Evolutionary conservation across 495 filamentous ascomycete genomes (phyloP), one percentile per base, ranked within the genome.

Genomic region (Glonium stellatum): DNA sequence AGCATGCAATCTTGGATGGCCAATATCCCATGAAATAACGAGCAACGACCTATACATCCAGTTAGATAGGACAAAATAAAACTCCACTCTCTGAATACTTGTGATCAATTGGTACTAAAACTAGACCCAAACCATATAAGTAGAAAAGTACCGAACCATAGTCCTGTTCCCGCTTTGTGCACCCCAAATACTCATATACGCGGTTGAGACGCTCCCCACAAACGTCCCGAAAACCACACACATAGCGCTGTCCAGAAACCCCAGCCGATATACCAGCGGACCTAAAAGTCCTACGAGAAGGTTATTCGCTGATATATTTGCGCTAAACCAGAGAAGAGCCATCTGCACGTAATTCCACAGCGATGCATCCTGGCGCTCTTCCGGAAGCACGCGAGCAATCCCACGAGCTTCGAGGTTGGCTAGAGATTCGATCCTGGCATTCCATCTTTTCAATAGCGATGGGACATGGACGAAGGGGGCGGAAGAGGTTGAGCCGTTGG

Each of bases 11-110:
- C 59, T 69, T 69, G 10, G 63, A 59, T 10, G 67, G 67, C 53
- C 51, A 66, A 35, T 59, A 67, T 18, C 67, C 67, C 67, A 69
- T 66, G 35, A 59, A 55, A 37, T 64, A 69, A 35, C 59, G 55
- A 21, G 60, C 64, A 11, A 69, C 49, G 53, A 58, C 56, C 57
- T 67, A 54, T 8, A 60, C 63, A 8, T 64, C 56, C n/a, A 60
- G 54, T 39, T 57, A 18, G 67, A 57, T 57, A 18, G 67, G 56
- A 63, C 64, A 22, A 60, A 60, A 12, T 60, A 54, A 18, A 69
- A 31, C 27, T 31, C 27, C 27, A 3, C 27, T 31, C 3, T 31
- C 27, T 6, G 27, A 31, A 31, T 31, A 6, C 6, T 25, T 35
- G 57, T 9, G 63, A 54, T 22, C 56, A 59, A 6, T 59, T 46